These are phyloP conservation scores for Plicaturopsis crispa DNA, from an alignment of 768 basidiomycete species.

Conservation along the genomic window DNA sequence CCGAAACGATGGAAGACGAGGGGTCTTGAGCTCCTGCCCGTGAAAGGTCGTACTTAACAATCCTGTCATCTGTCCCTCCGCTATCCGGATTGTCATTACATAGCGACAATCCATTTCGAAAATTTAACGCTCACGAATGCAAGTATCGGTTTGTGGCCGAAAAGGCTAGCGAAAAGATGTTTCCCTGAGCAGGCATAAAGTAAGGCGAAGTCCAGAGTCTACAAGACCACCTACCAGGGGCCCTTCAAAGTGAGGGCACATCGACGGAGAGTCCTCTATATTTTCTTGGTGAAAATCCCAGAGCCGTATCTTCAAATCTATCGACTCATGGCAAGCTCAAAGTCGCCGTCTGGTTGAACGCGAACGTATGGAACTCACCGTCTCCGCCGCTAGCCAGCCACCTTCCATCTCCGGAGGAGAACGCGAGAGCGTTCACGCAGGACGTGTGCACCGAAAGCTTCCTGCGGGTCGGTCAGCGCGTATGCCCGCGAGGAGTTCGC, in stretches of 20 bases:
- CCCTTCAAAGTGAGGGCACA: constrained; percentile 34
- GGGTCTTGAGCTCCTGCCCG: constrained; percentile 12
- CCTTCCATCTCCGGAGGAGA: constrained; percentile 52
- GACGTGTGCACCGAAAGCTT: constrained; percentile 41
- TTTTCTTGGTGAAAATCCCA: constrained; percentile 67
- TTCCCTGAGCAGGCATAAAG: constrained; percentile 36
- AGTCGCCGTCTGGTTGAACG: not conserved
- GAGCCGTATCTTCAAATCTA: constrained; percentile 48
- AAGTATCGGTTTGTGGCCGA: constrained; percentile 58
- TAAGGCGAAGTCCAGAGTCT: constrained; percentile 4
- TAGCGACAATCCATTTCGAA: not conserved
- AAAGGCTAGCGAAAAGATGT: constrained; percentile 66
- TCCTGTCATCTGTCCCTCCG: constrained; percentile 43
- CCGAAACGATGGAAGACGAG: constrained; percentile 12
- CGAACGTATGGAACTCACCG: constrained; percentile 30
- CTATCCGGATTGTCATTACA: constrained; percentile 20
- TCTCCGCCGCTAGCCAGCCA: constrained; percentile 68
- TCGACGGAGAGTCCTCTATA: constrained; percentile 33
- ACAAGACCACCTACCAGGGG: constrained; percentile 30
- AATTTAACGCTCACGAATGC: constrained; percentile 44
- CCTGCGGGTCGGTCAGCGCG: constrained; percentile 13
- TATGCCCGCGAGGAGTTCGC: constrained; percentile 2
- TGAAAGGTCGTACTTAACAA: constrained; percentile 49
- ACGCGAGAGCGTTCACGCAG: constrained; percentile 58
- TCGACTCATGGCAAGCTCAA: not conserved